These are phyloP conservation scores for Botrytis galanthina DNA, from an alignment of 2,329 filamentous ascomycete genomes.

Conservation along the genomic window DNA sequence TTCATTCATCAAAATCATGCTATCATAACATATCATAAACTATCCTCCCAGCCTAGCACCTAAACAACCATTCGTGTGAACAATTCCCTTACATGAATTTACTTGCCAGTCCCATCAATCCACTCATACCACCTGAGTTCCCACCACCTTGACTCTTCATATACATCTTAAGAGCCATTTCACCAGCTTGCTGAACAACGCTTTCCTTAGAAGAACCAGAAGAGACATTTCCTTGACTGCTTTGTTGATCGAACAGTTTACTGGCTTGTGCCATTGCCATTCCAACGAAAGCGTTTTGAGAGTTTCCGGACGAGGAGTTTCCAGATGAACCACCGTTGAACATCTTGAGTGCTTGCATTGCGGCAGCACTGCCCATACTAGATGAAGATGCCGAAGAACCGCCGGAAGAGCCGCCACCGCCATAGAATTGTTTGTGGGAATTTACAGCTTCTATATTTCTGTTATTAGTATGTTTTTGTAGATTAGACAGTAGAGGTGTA, in stretches of 20 bases:
- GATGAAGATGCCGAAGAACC: slow-evolving; percentile 46
- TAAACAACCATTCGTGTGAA: neutral
- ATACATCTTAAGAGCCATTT: slow-evolving; percentile 90
- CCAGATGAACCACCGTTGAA: slow-evolving; percentile 60
- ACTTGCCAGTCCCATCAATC: slow-evolving; percentile 53
- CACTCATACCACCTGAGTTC: slow-evolving; percentile 41
- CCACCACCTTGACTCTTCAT: slow-evolving; percentile 68
- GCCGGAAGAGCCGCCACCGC: slow-evolving; percentile 49
- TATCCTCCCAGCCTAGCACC: neutral
- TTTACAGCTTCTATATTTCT: slow-evolving; percentile 58
- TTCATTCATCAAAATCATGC: neutral
- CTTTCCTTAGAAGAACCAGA: slow-evolving; percentile 73
- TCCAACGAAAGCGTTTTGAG: slow-evolving; percentile 77
- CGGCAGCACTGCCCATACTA: slow-evolving; percentile 68
- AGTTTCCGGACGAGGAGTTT: slow-evolving; percentile 47
- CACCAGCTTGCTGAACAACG: slow-evolving; percentile 73
- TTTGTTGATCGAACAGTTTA: slow-evolving; percentile 64
- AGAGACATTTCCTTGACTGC: slow-evolving; percentile 51
- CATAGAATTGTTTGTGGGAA: slow-evolving; percentile 75
- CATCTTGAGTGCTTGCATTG: slow-evolving; percentile 77
- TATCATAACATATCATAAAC: neutral
- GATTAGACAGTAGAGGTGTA: neutral
- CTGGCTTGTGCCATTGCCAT: slow-evolving; percentile 86
- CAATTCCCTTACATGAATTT: slow-evolving; percentile 51
- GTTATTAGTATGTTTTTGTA: neutral